Conservation (phyloP, 140 eudicot species). For the Senecio squalidus region DNA sequence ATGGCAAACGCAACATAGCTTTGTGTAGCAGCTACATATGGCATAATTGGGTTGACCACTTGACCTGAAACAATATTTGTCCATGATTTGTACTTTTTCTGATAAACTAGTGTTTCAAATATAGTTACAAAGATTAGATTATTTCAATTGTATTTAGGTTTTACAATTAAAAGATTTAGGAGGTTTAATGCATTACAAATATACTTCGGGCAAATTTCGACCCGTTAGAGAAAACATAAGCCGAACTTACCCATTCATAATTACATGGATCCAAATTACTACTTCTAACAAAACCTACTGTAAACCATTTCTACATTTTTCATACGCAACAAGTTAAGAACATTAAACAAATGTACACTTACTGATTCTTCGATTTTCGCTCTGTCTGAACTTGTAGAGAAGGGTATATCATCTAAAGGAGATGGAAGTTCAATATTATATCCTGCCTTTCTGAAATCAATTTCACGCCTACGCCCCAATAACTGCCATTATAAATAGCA, state of each 20-base stretch:
- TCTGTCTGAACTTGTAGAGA: slow-evolving; percentile 63
- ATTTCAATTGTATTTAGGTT: no score
- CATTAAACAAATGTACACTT: slow-evolving; percentile 22
- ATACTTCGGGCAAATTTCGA: no score
- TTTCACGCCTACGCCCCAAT: slow-evolving; percentile 87
- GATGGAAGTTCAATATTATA: slow-evolving; percentile 69
- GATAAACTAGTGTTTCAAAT: no score
- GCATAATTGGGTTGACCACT: no score
- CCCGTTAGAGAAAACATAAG: no score
- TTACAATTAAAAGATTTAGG: no score
- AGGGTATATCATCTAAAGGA: slow-evolving; percentile 84
- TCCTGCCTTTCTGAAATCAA: slow-evolving; percentile 80
- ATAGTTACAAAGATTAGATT: no score
- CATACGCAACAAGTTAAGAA: slow-evolving; percentile 1
- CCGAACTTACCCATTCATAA: no score
- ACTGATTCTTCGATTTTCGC: slow-evolving; percentile 87
- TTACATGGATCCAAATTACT: no score
- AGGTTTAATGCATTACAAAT: no score
- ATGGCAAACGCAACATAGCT: background rate
- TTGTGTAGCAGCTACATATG: background rate
- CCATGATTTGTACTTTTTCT: no score
- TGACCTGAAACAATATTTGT: no score
- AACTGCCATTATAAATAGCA: slow-evolving; percentile 42
- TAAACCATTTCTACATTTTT: background rate
- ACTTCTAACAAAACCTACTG: background rate